phyloP scores from a whole-genome alignment of 2,329 filamentous ascomycete species.

The Leptographium radiaticola region DNA sequence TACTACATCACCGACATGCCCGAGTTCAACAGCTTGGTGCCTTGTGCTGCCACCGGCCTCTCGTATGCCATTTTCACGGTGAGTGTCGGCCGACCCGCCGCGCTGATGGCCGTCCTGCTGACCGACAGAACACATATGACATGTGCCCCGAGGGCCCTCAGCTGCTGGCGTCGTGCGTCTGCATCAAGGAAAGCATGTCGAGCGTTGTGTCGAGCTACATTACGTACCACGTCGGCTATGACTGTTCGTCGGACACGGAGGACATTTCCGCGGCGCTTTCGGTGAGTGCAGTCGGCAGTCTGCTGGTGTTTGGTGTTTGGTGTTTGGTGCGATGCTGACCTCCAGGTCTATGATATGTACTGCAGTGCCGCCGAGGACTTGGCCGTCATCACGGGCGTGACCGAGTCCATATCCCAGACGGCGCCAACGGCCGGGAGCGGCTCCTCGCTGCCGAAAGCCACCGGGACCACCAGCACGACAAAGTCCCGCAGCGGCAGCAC shows the following conservation, averaged over 20 bases:
- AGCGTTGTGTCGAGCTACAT: constrained; percentile 27
- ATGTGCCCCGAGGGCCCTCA: constrained; percentile 32
- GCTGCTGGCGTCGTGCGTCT: constrained; percentile 38
- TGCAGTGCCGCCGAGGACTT: constrained; percentile 34
- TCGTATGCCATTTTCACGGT: constrained; percentile 28
- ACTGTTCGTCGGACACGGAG: constrained; percentile 30
- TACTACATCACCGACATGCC: constrained; percentile 41
- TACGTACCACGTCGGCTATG: constrained; percentile 28
- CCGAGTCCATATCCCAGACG: constrained; percentile 19
- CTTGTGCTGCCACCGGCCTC: constrained; percentile 31
- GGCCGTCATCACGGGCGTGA: constrained; percentile 25
- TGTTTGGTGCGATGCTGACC: not conserved
- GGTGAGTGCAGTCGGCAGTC: constrained; percentile 6
- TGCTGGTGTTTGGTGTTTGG: not conserved
- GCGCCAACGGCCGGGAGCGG: not conserved
- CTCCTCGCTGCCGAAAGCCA: constrained; percentile 2
- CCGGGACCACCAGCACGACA: not conserved
- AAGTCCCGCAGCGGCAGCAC: constrained; percentile 6
- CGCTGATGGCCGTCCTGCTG: not conserved
- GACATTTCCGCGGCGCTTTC: constrained; percentile 32
- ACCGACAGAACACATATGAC: constrained; percentile 21
- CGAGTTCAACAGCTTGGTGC: constrained; percentile 28
- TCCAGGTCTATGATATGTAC: constrained; percentile 29
- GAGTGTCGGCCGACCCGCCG: constrained; percentile 8
- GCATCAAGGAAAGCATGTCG: constrained; percentile 34